phyloP scores from a whole-genome alignment of 2,329 filamentous ascomycete species.

The Diaporthe sp. region DNA sequence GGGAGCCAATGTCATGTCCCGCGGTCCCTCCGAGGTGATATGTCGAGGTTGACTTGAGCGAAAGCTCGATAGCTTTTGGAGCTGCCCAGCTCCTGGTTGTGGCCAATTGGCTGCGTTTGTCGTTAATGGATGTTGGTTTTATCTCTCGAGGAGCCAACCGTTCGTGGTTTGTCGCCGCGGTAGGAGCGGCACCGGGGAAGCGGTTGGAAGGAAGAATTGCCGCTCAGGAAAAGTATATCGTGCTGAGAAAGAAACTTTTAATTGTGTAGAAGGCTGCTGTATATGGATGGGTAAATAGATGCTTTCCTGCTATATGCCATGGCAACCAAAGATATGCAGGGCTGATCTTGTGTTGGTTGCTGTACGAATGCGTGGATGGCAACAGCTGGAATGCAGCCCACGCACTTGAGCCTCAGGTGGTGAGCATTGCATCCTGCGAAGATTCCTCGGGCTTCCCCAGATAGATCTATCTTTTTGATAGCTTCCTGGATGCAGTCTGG shows the following conservation, averaged over 20 bases:
- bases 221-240: conserved; percentile 26
- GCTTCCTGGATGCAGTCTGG: conserved; percentile 19
- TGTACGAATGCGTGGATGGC: conserved; percentile 38
- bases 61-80: conserved; percentile 4
- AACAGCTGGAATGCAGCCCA: conserved; percentile 40
- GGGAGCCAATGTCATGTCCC: conserved; percentile 27
- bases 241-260: conserved; percentile 14
- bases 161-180: not conserved
- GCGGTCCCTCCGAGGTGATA: not conserved
- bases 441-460: conserved; percentile 11
- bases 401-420: conserved; percentile 31
- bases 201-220: not conserved
- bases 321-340: conserved; percentile 41
- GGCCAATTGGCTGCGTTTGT: not conserved
- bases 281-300: conserved; percentile 35
- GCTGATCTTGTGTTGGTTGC: conserved; percentile 34
- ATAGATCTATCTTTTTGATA: conserved; percentile 30
- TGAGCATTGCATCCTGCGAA: conserved; percentile 26
- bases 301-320: conserved; percentile 36
- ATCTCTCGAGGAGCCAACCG: not conserved
- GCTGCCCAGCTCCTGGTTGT: conserved; percentile 9
- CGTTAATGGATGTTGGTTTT: not conserved
- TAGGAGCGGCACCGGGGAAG: not conserved
- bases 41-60: conserved; percentile 7
- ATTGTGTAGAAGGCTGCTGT: not conserved